Percentiles rank a stretch among this genome's conserved stretches.
These are phyloP conservation scores for Sungouiella thailandica DNA, from an alignment of 805 yeast genomes.

Conservation along the genomic window DNA sequence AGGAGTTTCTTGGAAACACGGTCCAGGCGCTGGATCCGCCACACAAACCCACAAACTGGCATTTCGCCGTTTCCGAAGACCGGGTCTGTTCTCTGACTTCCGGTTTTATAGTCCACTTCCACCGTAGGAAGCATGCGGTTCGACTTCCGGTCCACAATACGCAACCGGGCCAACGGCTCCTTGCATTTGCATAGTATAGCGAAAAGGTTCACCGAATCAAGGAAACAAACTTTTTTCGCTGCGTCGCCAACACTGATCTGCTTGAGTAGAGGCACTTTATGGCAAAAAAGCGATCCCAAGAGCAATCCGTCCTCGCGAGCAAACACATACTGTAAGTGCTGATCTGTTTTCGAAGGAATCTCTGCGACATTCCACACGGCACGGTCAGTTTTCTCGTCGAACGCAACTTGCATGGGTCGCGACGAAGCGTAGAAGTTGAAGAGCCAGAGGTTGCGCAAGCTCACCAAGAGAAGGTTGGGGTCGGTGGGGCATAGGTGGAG, in stretches of 20 bases:
- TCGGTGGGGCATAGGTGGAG: slow-evolving; percentile 14
- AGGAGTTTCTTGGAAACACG: slow-evolving; percentile 32
- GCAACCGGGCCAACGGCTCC: slow-evolving; percentile 20
- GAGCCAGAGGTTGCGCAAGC: slow-evolving; percentile 29
- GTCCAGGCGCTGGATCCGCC: slow-evolving; percentile 30
- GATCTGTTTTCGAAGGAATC: slow-evolving; percentile 8
- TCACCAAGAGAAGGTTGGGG: slow-evolving; percentile 18
- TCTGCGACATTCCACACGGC: slow-evolving; percentile 15
- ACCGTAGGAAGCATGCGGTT: slow-evolving; percentile 19
- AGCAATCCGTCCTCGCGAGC: slow-evolving; percentile 36
- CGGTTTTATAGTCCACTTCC: slow-evolving; percentile 15
- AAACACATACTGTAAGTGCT: slow-evolving; percentile 13
- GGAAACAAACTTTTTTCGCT: slow-evolving; percentile 27
- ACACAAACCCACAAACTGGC: slow-evolving; percentile 29
- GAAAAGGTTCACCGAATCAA: slow-evolving; percentile 25
- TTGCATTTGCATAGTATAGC: slow-evolving; percentile 28
- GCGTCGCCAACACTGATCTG: slow-evolving; percentile 29
- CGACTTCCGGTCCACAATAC: slow-evolving; percentile 30
- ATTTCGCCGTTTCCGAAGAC: slow-evolving; percentile 24
- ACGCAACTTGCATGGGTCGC: slow-evolving; percentile 26
- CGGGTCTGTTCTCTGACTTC: slow-evolving; percentile 4
- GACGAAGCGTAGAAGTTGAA: slow-evolving; percentile 23
- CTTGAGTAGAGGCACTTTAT: slow-evolving; percentile 19
- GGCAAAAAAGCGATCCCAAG: slow-evolving; percentile 21
- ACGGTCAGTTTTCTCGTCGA: slow-evolving; percentile 33